Percentiles rank a stretch among this genome's conserved stretches.
These are phyloP conservation scores for Fusarium denticulatum DNA, from an alignment of 2,329 filamentous ascomycete genomes.

Conservation along the genomic window DNA sequence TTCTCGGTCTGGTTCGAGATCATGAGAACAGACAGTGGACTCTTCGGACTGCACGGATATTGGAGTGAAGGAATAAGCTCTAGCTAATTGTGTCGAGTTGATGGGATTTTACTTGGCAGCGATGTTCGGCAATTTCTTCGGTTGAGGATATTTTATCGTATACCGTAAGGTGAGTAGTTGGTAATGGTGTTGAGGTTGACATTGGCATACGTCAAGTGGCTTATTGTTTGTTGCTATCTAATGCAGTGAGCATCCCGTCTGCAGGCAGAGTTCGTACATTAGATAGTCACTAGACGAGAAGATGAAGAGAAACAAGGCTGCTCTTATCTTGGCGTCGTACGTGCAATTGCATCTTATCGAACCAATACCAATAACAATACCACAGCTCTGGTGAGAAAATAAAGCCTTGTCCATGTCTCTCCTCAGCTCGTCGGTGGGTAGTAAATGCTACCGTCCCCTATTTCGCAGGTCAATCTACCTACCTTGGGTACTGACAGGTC, in stretches of 20 bases:
- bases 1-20: neutral
- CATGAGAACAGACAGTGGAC: slow-evolving; percentile 2
- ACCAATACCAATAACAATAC: neutral
- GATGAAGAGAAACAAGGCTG: neutral
- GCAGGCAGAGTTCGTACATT: neutral
- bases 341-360: slow-evolving; percentile 1
- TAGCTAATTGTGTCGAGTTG: neutral
- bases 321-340: slow-evolving; percentile 20
- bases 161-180: neutral
- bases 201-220: slow-evolving; percentile 17
- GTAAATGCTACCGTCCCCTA: slow-evolving; percentile 12
- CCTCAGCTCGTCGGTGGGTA: neutral
- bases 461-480: neutral
- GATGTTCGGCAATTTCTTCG: neutral
- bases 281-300: neutral
- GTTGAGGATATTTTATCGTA: neutral
- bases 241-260: neutral
- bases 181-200: slow-evolving; percentile 7
- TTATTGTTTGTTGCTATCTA: neutral
- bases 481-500: neutral
- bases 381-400: neutral
- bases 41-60: neutral
- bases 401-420: neutral
- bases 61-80: neutral
- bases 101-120: neutral